Evolutionary conservation across 2,329 filamentous ascomycete species (phyloP), one percentile per base, ranked within the genome.

Genomic region (Cytospora paraplurivora): DNA sequence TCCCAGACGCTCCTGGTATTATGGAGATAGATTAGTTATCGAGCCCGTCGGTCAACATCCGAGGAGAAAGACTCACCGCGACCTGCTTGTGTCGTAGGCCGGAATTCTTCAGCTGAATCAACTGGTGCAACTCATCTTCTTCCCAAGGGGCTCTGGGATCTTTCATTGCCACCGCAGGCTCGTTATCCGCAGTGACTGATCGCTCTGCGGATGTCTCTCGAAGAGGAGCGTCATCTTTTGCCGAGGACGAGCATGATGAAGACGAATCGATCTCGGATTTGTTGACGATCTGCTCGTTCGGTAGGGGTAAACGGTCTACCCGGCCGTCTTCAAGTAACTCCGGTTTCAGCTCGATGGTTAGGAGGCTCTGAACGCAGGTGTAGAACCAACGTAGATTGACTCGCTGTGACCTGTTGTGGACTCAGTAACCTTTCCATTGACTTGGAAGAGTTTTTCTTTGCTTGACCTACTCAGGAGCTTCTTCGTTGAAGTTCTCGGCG

Each of bases 301-400:
- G 2, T 2, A 12, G 35, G 13, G 13, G 10, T 13, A 61, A 34
- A 19, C 59, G 38, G 0, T 38, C 51, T 32, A 61, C 51, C 41
- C n/a, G 10, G 3, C 51, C 55, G 13, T 53, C 56, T 7, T 37
- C 19, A n/a, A 63, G 21, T 5, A 37, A 15, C 7, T 58, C 56
- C 1, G 61, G 61, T 15, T 55, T 58, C 11, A 63, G 3, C 2
- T 59, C 47, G n/a, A 47, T 0, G 33, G 34, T 17, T 1, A 63
- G 56, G 1, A 59, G 61, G 13, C 55, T 41, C n/a, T 63, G 61
- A 7, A 63, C 61, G 13, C 38, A 41, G 32, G 3, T 12, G 38
- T 63, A 63, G 15, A 59, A 53, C 56, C 61, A 59, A 13, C 49
- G 19, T 7, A 47, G 33, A 2, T 55, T 53, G 37, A 63, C 55